Evolutionary conservation across 257 asterid species (phyloP).

Genomic region (Fraxinus quadrangulata): DNA sequence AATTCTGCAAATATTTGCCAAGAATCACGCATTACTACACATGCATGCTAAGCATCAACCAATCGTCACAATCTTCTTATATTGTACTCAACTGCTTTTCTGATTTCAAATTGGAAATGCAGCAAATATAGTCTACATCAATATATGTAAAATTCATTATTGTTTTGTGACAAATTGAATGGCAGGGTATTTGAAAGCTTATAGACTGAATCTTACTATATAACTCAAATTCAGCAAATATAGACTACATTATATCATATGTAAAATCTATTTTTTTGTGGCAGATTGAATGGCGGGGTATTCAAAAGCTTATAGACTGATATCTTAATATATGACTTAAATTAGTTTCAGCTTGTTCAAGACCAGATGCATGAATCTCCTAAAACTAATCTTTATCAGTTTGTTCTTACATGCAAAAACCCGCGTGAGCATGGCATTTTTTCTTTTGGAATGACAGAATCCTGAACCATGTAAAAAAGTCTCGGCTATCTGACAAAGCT

Average conservation of each 20-base stretch:
- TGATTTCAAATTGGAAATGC: background rate
- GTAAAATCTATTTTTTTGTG: background rate
- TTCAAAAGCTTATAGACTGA: too few relatives aligned
- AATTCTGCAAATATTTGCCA: too few relatives aligned
- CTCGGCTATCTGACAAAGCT: background rate
- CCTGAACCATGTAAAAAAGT: background rate
- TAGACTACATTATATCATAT: background rate
- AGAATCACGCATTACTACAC: too few relatives aligned
- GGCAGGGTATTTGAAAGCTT: background rate
- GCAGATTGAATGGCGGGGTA: too few relatives aligned
- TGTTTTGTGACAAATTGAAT: background rate
- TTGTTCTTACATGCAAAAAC: background rate
- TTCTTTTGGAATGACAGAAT: background rate
- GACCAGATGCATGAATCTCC: background rate
- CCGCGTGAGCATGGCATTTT: background rate
- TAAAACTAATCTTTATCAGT: background rate
- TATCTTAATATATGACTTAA: too few relatives aligned
- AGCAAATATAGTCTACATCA: background rate
- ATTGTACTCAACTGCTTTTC: too few relatives aligned
- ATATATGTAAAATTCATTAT: background rate
- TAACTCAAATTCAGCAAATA: background rate
- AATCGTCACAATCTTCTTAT: too few relatives aligned
- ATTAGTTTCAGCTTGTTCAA: background rate
- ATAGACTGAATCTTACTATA: background rate
- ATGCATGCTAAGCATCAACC: too few relatives aligned